Conservation (phyloP, 2,329 filamentous ascomycete species). For the Fusarium udum region DNA sequence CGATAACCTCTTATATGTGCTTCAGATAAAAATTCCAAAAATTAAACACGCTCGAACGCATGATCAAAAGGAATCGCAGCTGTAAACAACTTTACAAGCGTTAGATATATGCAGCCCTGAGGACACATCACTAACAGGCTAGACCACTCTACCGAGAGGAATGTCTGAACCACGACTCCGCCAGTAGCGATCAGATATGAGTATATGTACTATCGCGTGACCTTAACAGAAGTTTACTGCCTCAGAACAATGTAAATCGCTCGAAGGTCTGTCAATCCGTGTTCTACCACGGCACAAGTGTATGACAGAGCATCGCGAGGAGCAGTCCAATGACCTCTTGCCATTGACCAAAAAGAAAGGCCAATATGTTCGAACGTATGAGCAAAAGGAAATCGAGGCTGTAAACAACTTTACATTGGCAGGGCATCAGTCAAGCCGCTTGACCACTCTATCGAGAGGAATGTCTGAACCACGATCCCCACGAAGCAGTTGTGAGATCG, state of each 20-base stretch:
- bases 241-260: not conserved
- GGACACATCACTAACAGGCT: not conserved
- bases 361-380: not conserved
- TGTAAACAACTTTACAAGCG: not conserved
- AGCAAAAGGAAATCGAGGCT: not conserved
- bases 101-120: not conserved
- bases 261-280: not conserved
- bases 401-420: not conserved
- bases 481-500: not conserved
- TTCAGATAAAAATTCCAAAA: not conserved
- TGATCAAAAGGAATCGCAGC: not conserved
- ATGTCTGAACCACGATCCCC: not conserved
- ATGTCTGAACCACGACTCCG: not conserved
- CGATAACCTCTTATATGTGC: rapidly evolving
- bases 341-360: not conserved
- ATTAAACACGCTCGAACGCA: not conserved
- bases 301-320: not conserved
- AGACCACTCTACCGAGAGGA: not conserved
- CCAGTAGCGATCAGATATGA: not conserved
- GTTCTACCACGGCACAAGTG: rapidly evolving
- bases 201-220: not conserved
- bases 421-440: not conserved
- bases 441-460: not conserved
- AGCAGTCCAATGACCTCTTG: not conserved
- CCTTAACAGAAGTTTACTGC: rapidly evolving